Conservation (phyloP, 2,329 filamentous ascomycete species). For the Stagonosporopsis chrysanthemi region DNA sequence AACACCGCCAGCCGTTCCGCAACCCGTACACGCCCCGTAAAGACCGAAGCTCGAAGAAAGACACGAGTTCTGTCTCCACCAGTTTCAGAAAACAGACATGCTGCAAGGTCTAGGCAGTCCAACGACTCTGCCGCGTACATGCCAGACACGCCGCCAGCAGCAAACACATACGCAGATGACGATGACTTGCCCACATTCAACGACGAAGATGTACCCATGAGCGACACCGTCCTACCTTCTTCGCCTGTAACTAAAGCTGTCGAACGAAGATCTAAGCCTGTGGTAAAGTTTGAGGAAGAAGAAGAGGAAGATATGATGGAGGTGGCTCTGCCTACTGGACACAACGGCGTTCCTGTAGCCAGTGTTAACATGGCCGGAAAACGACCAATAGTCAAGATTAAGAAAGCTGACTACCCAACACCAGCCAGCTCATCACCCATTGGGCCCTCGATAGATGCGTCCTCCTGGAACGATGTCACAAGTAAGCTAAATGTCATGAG, state of each 20-base stretch:
- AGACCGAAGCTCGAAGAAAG: slow-evolving; percentile 79
- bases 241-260: slow-evolving; percentile 84
- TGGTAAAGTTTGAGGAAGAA: slow-evolving; percentile 67
- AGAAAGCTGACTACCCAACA: slow-evolving; percentile 72
- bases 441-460: slow-evolving; percentile 70
- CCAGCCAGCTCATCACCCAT: slow-evolving; percentile 80
- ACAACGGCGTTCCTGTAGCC: slow-evolving; percentile 66
- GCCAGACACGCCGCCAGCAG: slow-evolving; percentile 50
- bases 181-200: slow-evolving; percentile 65
- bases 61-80: slow-evolving; percentile 81
- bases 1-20: slow-evolving; percentile 68
- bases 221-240: slow-evolving; percentile 78
- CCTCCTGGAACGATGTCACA: slow-evolving; percentile 87
- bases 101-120: slow-evolving; percentile 28
- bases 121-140: slow-evolving; percentile 54
- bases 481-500: slow-evolving; percentile 85
- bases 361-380: slow-evolving; percentile 87
- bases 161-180: slow-evolving; percentile 56
- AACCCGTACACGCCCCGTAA: slow-evolving; percentile 68
- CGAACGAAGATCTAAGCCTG: slow-evolving; percentile 69
- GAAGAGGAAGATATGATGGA: slow-evolving; percentile 88
- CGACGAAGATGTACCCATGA: slow-evolving; percentile 79
- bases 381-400: slow-evolving; percentile 74
- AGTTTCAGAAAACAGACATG: slow-evolving; percentile 56
- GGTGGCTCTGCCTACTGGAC: slow-evolving; percentile 76